Evolutionary conservation across 1,139 yeast species (phyloP).

Genomic region (Nakaseomyces sp.): DNA sequence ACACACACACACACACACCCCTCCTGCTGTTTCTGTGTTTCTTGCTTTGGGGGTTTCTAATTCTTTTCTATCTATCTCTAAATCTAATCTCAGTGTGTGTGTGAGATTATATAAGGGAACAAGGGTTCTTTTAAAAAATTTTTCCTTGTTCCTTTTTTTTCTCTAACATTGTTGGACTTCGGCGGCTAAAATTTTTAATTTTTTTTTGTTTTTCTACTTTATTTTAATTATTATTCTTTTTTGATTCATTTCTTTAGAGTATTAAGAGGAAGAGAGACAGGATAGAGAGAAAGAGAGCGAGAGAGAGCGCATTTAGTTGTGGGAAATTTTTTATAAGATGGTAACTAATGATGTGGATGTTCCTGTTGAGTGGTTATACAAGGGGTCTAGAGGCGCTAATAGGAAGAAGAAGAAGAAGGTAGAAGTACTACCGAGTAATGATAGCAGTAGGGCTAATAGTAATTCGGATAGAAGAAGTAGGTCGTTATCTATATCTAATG

Average conservation of each 20-base stretch:
- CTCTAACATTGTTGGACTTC: background rate
- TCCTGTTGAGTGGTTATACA: conserved; percentile 30
- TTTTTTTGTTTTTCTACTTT: too few relatives aligned
- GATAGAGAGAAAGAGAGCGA: background rate
- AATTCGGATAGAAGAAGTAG: conserved; percentile 7
- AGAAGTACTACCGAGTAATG: background rate
- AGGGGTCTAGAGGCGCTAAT: conserved; percentile 16
- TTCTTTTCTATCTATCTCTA: too few relatives aligned
- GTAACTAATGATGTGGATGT: conserved; percentile 22
- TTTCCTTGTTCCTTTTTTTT: background rate
- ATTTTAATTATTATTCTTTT: too few relatives aligned
- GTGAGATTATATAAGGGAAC: too few relatives aligned
- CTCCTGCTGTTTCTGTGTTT: too few relatives aligned
- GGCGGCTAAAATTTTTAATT: conserved; percentile 1
- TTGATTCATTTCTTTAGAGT: too few relatives aligned
- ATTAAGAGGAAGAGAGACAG: background rate
- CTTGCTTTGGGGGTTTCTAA: too few relatives aligned
- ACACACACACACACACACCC: too few relatives aligned
- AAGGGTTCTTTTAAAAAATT: background rate
- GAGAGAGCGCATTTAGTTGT: too few relatives aligned
- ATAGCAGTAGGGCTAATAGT: background rate
- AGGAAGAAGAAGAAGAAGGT: conserved; percentile 4
- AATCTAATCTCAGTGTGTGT: too few relatives aligned
- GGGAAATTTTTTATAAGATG: too few relatives aligned
- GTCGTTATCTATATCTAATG: conserved; percentile 9